Evolutionary conservation across 164 flowering plant species (phyloP).

Genomic region (Nymphaea colorata): DNA sequence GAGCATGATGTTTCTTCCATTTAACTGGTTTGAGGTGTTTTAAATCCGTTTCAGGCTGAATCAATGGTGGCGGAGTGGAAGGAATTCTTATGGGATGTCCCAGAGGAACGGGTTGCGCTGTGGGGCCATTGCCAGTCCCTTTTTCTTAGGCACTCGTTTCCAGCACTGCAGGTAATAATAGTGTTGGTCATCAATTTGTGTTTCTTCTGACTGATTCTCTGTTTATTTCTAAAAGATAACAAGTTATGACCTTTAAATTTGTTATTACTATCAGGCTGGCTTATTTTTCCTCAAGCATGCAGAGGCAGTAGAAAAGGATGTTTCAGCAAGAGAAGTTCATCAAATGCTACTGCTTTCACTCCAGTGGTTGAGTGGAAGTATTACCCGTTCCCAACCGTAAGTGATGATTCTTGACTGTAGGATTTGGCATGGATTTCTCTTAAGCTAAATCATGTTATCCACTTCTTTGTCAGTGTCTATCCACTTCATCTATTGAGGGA

Average conservation of each 20-base stretch:
- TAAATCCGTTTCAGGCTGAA: conserved; percentile 53
- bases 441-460: background rate
- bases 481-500: conserved; percentile 92
- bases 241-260: background rate
- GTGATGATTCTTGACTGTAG: conserved; percentile 9
- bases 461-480: conserved; percentile 49
- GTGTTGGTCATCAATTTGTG: background rate
- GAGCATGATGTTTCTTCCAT: too few species aligned
- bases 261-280: conserved; percentile 57
- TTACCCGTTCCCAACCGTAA: conserved; percentile 70
- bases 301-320: conserved; percentile 85
- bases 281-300: conserved; percentile 94
- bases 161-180: conserved; percentile 51
- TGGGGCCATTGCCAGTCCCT: conserved; percentile 95
- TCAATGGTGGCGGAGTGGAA: conserved; percentile 99
- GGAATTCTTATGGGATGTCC: conserved; percentile 98
- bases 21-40: too few species aligned
- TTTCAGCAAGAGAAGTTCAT: conserved; percentile 82
- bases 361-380: conserved; percentile 95
- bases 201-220: background rate
- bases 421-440: background rate
- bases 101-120: conserved; percentile 90
- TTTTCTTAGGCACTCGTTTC: conserved; percentile 78
- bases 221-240: background rate
- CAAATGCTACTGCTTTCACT: conserved; percentile 75